Base-by-base conservation (phyloP, 371 early-diverging fungal genomes). In the Conidiobolus incongruus region DNA sequence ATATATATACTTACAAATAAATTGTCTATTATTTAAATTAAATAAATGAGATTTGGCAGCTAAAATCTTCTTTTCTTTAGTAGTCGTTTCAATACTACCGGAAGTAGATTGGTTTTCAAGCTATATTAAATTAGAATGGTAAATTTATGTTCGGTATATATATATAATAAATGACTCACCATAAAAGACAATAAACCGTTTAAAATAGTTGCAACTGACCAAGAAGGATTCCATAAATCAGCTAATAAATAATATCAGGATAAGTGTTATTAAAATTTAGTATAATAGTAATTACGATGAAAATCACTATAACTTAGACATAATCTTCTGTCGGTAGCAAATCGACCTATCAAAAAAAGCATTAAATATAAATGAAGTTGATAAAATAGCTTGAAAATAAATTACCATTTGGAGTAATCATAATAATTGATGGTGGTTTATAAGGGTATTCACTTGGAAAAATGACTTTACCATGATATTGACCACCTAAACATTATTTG, bases 361-460 rank as follows among this genome's bases (percentile, higher is more conserved):
- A n/a, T n/a, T n/a, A n/a, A n/a, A n/a, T 16, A 20, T 26, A 56
- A 41, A 35, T 12, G n/a, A 40, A 21, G 13, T 20, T 28, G 35
- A 19, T 16, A 33, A 10, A 24, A n/a, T 23, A 15, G n/a, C 20
- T 30, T 1, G 13, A n/a, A n/a, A n/a, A n/a, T 30, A 17, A 20
- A 13, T 35, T 32, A 28, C 77, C 85, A 54, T 73, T 80, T 20
- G 93, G 93, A 42, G 96, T 95, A 28, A 76, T 65, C 91, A 95
- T 93, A 48, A 81, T 77, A 56, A 96, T 92, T 3, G 81, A 63
- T 13, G 94, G 93, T 38, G 94, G 94, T 55, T 85, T 87, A 65
- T 70, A 96, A 13, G 97, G 97, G 44, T 96, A 96, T 49, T 92
- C 90, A 34, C 79, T 50, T 6, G 97, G 97, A 47, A 93, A 96